Percentiles rank a stretch among this genome's conserved stretches.
Conservation (phyloP, 495 filamentous ascomycete species). For the Podospora pseudopauciseta region DNA sequence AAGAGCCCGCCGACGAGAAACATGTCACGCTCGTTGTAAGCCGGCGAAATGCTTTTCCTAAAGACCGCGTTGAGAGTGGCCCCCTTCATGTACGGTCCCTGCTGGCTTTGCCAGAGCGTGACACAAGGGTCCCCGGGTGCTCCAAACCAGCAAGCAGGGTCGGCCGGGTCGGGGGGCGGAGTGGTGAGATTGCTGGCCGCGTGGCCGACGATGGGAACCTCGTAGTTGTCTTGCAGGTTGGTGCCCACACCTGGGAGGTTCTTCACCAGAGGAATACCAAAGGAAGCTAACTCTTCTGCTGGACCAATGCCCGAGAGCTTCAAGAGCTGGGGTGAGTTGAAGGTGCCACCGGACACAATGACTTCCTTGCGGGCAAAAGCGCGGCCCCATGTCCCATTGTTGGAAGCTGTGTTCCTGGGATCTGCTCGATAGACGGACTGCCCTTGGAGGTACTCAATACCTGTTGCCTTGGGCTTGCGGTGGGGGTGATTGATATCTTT, state of each 20-base stretch:
- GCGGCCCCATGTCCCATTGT: slow-evolving; percentile 25
- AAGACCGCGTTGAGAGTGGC: slow-evolving; percentile 11
- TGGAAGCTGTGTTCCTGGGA: slow-evolving; percentile 29
- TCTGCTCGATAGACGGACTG: slow-evolving; percentile 40
- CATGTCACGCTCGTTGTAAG: slow-evolving; percentile 12
- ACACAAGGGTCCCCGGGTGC: slow-evolving; percentile 24
- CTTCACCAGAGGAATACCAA: slow-evolving; percentile 45
- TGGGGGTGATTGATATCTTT: slow-evolving; percentile 14
- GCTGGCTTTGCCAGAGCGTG: slow-evolving; percentile 9
- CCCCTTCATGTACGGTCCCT: slow-evolving; percentile 11
- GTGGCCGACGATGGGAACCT: slow-evolving; percentile 29
- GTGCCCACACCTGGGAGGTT: slow-evolving; percentile 54
- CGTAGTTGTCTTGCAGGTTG: slow-evolving; percentile 55
- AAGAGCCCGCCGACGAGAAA: slow-evolving; percentile 34
- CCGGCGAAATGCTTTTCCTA: slow-evolving; percentile 6
- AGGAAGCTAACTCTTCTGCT: slow-evolving; percentile 43
- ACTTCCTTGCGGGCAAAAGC: slow-evolving; percentile 41
- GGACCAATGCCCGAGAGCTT: slow-evolving; percentile 56
- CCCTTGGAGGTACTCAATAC: slow-evolving; percentile 39
- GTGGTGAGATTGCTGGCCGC: slow-evolving; percentile 15
- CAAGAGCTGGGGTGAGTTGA: slow-evolving; percentile 56
- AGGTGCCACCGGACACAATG: slow-evolving; percentile 52
- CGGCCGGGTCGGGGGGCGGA: slow-evolving; percentile 16
- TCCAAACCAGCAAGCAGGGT: slow-evolving; percentile 22
- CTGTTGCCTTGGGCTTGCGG: slow-evolving; percentile 23